Base-by-base conservation (phyloP, 352 stramenopile genomes). In the Globisporangium heterothallicum region DNA sequence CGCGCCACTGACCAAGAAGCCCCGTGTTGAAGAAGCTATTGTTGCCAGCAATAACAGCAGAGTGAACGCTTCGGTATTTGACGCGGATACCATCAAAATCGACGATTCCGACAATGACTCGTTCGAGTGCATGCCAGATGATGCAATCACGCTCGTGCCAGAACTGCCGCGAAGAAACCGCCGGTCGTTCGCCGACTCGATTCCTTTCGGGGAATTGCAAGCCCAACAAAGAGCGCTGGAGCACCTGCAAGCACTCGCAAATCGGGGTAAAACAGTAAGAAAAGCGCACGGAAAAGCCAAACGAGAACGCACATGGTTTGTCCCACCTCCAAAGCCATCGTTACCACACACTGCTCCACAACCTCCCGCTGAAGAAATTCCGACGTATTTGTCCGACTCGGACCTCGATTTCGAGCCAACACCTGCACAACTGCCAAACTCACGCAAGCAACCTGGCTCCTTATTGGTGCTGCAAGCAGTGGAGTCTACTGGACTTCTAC, bases 181-280 rank as follows among this genome's bases (percentile, higher is more conserved):
- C 25, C 56, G 55, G 9, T 58, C 70, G 47, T 68, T 66, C 36
- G 59, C 62, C 9, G 72, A 84, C 22, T 52, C 41, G 35, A 59
- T 86, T 40, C 76, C 75, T 13, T 71, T 82, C 42, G 84, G 72
- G 5, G 74, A 89, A 38, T 48, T 87, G 24, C 74, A 87, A 56
- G 75, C 76, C 3, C 78, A 89, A 56, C 74, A 86, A 53, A 59
- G 58, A 13, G 69, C 73, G 43, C 53, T 78, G 18, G 65, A 74
- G 49, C 53, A 47, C 21, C 45, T 79, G 13, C 63, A 66, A 74
- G 49, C 53, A 45, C 22, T 44, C 77, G 18, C 63, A 66, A 5
- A 35, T 35, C 9, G 24, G 42, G 24, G 35, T 10, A 38, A 38
- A 38, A 38, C 32, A 24, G 24, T 14, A 38, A 43, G 49, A 40